A percentile compares a stretch with the other conserved stretches of the same genome.
phyloP scores from a whole-genome alignment of 2,329 filamentous ascomycete genomes.

The Colletotrichum graminicola region DNA sequence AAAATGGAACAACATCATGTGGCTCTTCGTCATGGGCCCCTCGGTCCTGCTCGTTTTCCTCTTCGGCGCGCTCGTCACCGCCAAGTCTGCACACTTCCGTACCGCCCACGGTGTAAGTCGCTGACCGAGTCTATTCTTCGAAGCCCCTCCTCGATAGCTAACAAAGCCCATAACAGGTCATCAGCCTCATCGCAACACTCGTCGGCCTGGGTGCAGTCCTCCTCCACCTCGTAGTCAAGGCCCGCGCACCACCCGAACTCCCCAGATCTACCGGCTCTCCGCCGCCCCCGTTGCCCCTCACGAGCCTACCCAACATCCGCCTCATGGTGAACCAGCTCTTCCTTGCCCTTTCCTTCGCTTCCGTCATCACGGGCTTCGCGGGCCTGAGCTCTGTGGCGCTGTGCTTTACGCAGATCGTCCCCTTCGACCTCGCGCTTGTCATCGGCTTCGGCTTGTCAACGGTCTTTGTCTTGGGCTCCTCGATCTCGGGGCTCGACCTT shows the following conservation, averaged over 20 bases:
- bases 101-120: constrained; percentile 49
- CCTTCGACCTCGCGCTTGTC: constrained; percentile 46
- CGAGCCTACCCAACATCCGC: constrained; percentile 39
- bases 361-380: constrained; percentile 47
- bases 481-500: constrained; percentile 44
- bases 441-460: constrained; percentile 46
- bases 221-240: constrained; percentile 46
- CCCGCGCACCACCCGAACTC: constrained; percentile 15
- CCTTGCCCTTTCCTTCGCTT: constrained; percentile 44
- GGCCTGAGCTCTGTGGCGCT: constrained; percentile 47
- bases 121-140: not conserved
- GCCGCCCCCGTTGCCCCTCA: not conserved
- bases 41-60: constrained; percentile 46
- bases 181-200: constrained; percentile 48
- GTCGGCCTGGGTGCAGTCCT: constrained; percentile 45
- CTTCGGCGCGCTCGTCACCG: constrained; percentile 46
- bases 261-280: constrained; percentile 15
- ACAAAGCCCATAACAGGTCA: constrained; percentile 42
- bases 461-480: constrained; percentile 45
- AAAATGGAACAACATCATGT: constrained; percentile 46
- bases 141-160: not conserved
- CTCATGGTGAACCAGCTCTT: constrained; percentile 47
- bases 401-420: constrained; percentile 47
- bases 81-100: constrained; percentile 46
- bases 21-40: constrained; percentile 47